These are phyloP conservation scores for Kwoniella europaea DNA, from an alignment of 768 basidiomycete species.

Conservation along the genomic window DNA sequence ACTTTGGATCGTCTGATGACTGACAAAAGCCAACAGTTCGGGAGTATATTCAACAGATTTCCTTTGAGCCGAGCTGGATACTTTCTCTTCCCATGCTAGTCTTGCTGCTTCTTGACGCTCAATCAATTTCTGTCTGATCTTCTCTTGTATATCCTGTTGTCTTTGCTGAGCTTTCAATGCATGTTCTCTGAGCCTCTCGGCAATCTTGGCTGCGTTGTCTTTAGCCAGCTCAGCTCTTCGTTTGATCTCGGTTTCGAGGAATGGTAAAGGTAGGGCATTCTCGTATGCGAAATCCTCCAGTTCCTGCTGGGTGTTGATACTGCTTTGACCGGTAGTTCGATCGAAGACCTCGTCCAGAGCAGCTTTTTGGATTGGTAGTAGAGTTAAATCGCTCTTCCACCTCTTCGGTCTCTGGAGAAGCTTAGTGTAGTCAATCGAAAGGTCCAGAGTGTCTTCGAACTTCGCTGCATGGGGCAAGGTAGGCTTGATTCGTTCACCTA, in stretches of 20 bases:
- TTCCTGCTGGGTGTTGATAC: constrained; percentile 27
- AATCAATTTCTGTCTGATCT: constrained; percentile 35
- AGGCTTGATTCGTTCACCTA: constrained; percentile 10
- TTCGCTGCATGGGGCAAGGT: constrained; percentile 13
- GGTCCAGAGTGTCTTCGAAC: constrained; percentile 6
- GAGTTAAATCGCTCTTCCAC: constrained; percentile 30
- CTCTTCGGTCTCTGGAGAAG: constrained; percentile 14
- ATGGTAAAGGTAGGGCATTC: constrained; percentile 28
- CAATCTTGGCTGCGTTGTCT: neutral
- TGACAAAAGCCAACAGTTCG: constrained; percentile 35
- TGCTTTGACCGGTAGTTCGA: constrained; percentile 17
- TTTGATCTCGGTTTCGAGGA: constrained; percentile 27
- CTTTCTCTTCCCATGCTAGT: constrained; percentile 36
- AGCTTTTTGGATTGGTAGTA: constrained; percentile 28
- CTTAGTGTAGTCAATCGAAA: constrained; percentile 9
- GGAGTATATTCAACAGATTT: constrained; percentile 10
- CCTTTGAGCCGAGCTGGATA: constrained; percentile 19
- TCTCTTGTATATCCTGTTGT: constrained; percentile 27
- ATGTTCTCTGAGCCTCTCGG: neutral
- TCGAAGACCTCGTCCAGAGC: constrained; percentile 33
- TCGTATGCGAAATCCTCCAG: constrained; percentile 35
- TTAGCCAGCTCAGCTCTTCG: constrained; percentile 1
- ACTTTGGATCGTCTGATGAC: constrained; percentile 23
- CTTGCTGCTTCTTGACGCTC: constrained; percentile 25
- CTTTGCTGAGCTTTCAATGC: constrained; percentile 1